These are phyloP conservation scores for Biscogniauxia marginata DNA, from an alignment of 2,329 filamentous ascomycete species.

Conservation along the genomic window DNA sequence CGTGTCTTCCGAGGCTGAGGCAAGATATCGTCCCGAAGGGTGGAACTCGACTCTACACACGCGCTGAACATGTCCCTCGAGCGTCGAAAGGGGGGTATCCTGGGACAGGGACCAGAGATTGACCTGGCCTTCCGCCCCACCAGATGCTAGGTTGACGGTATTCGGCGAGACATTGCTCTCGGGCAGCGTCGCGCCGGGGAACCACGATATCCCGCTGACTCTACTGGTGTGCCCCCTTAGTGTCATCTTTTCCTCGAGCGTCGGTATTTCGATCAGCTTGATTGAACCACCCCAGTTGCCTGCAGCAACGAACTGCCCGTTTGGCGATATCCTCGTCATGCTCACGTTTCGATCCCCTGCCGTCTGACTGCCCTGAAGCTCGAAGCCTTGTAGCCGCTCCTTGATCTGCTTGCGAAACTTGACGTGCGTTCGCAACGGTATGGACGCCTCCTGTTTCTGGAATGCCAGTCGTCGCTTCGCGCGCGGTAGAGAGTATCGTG, in stretches of 20 bases:
- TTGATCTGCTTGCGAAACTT: constrained; percentile 90
- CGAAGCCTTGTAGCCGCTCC: constrained; percentile 76
- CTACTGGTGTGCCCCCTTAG: constrained; percentile 85
- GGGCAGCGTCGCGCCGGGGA: constrained; percentile 74
- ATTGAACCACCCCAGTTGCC: constrained; percentile 93
- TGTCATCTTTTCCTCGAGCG: constrained; percentile 71
- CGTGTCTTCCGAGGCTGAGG: constrained; percentile 92
- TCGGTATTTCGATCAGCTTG: constrained; percentile 80
- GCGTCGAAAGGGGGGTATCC: constrained; percentile 79
- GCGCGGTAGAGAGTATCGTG: constrained; percentile 77
- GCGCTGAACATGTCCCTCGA: constrained; percentile 80
- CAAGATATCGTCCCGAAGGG: constrained; percentile 83
- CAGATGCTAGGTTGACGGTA: constrained; percentile 82
- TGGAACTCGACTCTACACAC: constrained; percentile 95
- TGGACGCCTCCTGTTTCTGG: constrained; percentile 77
- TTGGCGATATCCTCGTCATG: constrained; percentile 87
- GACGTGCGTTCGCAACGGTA: constrained; percentile 84
- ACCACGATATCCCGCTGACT: constrained; percentile 88
- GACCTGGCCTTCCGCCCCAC: constrained; percentile 83
- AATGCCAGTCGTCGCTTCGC: constrained; percentile 74
- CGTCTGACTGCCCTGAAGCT: constrained; percentile 90
- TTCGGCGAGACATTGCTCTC: constrained; percentile 68
- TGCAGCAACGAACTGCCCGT: constrained; percentile 77
- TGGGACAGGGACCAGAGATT: constrained; percentile 87
- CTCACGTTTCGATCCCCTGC: constrained; percentile 88